Evolutionary conservation across 2,329 filamentous ascomycete genomes (phyloP).

Genomic region (Tolypocladium pustulatum): DNA sequence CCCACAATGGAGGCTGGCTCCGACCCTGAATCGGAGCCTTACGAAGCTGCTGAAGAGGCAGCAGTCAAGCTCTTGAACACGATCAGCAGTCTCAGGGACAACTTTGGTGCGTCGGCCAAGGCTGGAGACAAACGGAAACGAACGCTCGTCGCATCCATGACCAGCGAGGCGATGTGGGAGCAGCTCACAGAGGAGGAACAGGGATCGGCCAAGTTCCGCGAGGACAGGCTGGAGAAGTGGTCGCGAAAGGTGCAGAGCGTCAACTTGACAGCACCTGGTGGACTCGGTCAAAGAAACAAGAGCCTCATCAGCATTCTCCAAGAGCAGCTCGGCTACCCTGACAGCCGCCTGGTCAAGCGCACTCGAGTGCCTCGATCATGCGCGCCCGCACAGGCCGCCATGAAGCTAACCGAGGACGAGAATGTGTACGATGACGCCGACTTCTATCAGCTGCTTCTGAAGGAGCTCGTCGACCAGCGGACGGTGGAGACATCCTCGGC

Average conservation of each 20-base stretch:
- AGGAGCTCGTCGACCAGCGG: slow-evolving; percentile 86
- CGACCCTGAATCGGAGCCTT: slow-evolving; percentile 39
- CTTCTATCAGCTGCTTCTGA: slow-evolving; percentile 88
- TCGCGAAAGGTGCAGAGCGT: slow-evolving; percentile 57
- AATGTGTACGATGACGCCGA: slow-evolving; percentile 84
- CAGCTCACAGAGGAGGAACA: slow-evolving; percentile 58
- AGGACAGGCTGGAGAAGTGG: slow-evolving; percentile 79
- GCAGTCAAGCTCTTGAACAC: slow-evolving; percentile 79
- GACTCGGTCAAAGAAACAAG: slow-evolving; percentile 19
- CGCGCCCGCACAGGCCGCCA: slow-evolving; percentile 56
- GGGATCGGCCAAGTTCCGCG: slow-evolving; percentile 48
- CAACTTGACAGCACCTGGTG: slow-evolving; percentile 15
- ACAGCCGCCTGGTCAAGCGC: slow-evolving; percentile 55
- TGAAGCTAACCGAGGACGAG: slow-evolving; percentile 44
- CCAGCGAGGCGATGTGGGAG: slow-evolving; percentile 60
- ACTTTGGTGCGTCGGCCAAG: slow-evolving; percentile 40
- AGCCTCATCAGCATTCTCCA: slow-evolving; percentile 55
- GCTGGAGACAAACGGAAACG: slow-evolving; percentile 54
- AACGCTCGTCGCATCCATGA: slow-evolving; percentile 39
- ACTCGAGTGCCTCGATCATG: slow-evolving; percentile 66
- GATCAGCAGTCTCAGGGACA: slow-evolving; percentile 58
- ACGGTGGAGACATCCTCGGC: slow-evolving; percentile 54
- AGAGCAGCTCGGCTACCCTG: slow-evolving; percentile 54
- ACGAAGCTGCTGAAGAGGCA: slow-evolving; percentile 70
- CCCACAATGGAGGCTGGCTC: slow-evolving; percentile 30